Conservation (phyloP, 1,139 yeast species). For the Sugiyamaella xylanicola region DNA sequence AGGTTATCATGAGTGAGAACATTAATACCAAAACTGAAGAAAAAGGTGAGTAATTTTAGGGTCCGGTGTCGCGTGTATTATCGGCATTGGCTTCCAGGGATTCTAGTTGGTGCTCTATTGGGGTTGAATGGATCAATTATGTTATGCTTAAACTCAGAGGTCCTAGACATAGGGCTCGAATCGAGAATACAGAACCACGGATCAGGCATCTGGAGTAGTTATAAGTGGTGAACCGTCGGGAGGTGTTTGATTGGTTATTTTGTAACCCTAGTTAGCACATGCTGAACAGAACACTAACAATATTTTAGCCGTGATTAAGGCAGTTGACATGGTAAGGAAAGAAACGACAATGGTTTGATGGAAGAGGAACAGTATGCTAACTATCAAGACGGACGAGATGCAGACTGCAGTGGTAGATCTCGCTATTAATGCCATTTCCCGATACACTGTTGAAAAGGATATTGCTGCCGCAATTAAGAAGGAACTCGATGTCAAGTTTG, state of each 20-base stretch:
- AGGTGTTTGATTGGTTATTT: too few species aligned
- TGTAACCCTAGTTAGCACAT: too few species aligned
- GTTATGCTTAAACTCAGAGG: too few species aligned
- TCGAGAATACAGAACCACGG: too few species aligned
- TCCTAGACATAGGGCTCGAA: too few species aligned
- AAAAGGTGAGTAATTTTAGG: conserved; percentile 4
- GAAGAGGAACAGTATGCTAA: too few species aligned
- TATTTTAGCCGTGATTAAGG: conserved; percentile 44
- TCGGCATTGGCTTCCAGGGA: too few species aligned
- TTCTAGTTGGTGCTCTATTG: not conserved
- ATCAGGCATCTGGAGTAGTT: too few species aligned
- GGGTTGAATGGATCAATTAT: too few species aligned
- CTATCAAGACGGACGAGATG: conserved; percentile 30
- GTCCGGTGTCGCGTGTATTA: not conserved
- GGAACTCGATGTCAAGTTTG: conserved; percentile 65
- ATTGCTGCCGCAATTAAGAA: conserved; percentile 81
- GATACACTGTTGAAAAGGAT: conserved; percentile 61
- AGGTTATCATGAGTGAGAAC: conserved; percentile 3
- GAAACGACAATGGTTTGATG: too few species aligned
- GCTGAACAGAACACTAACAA: too few species aligned
- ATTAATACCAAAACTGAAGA: not conserved
- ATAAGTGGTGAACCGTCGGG: too few species aligned
- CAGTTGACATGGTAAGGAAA: conserved; percentile 49
- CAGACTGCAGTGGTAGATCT: conserved; percentile 30
- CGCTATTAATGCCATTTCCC: conserved; percentile 59